Evolutionary conservation across 345 rosid species (phyloP).

Genomic region (Eucalyptus curtisii): DNA sequence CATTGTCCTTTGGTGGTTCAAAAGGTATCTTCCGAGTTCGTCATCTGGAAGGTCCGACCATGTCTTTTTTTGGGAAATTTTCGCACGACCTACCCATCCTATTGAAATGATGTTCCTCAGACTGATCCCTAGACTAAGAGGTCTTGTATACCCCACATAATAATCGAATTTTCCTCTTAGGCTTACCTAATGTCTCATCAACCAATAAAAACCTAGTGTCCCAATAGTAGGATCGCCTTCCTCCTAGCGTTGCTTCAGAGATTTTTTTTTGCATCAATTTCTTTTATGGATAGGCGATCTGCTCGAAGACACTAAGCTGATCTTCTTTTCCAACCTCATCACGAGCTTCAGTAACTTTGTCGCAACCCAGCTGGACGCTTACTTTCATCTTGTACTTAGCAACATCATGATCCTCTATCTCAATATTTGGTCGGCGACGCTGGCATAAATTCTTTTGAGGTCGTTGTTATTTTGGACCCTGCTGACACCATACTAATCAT

Average conservation of each 20-base stretch:
- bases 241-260: background rate
- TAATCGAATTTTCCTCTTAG: background rate
- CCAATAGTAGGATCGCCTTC: background rate
- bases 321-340: background rate
- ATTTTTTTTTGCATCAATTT: background rate
- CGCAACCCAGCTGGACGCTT: background rate
- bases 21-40: background rate
- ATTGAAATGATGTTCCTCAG: background rate
- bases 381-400: background rate
- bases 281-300: background rate
- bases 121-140: background rate
- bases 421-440: background rate
- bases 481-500: background rate
- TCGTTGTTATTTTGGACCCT: background rate
- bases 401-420: background rate
- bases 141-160: background rate
- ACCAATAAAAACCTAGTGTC: background rate
- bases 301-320: background rate
- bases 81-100: background rate
- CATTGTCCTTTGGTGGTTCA: background rate
- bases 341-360: background rate
- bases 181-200: background rate
- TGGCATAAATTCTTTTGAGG: background rate
- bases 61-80: background rate
- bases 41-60: background rate